Evolutionary conservation across 139 green algal species (phyloP).

Genomic region (Microglena sp.): DNA sequence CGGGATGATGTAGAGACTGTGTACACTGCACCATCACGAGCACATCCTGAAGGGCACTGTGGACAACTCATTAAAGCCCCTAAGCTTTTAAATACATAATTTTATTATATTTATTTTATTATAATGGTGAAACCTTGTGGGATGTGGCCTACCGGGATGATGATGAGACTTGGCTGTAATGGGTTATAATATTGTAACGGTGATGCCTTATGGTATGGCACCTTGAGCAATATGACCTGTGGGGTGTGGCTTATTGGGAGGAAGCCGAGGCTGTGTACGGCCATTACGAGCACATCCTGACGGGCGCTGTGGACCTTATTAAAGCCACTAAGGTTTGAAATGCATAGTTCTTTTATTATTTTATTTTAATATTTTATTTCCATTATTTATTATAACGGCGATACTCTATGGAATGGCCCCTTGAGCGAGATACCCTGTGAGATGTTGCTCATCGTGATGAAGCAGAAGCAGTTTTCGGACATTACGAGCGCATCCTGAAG

Average conservation of each 20-base stretch:
- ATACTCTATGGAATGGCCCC: too few relatives aligned
- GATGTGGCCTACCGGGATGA: too few relatives aligned
- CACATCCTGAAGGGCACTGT: slow-evolving; percentile 29
- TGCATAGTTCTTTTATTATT: too few relatives aligned
- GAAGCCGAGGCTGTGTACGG: slow-evolving; percentile 29
- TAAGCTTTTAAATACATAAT: too few relatives aligned
- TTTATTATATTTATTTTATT: too few relatives aligned
- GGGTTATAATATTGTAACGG: too few relatives aligned
- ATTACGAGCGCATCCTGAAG: slow-evolving; percentile 21
- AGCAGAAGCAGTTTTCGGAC: neutral
- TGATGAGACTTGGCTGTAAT: too few relatives aligned
- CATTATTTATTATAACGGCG: too few relatives aligned
- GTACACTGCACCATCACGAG: slow-evolving; percentile 2
- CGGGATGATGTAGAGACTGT: neutral
- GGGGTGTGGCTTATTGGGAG: slow-evolving; percentile 50
- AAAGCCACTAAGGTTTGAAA: slow-evolving; percentile 18
- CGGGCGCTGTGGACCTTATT: slow-evolving; percentile 19
- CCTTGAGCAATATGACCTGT: slow-evolving; percentile 71
- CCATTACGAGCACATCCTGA: slow-evolving; percentile 37
- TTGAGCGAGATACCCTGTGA: too few relatives aligned
- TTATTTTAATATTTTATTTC: too few relatives aligned
- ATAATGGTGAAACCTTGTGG: too few relatives aligned
- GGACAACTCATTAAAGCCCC: neutral
- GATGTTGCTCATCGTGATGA: neutral
- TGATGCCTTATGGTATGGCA: too few relatives aligned